phyloP scores from a whole-genome alignment of 441 rosid genomes.

The Geranium incanum region DNA sequence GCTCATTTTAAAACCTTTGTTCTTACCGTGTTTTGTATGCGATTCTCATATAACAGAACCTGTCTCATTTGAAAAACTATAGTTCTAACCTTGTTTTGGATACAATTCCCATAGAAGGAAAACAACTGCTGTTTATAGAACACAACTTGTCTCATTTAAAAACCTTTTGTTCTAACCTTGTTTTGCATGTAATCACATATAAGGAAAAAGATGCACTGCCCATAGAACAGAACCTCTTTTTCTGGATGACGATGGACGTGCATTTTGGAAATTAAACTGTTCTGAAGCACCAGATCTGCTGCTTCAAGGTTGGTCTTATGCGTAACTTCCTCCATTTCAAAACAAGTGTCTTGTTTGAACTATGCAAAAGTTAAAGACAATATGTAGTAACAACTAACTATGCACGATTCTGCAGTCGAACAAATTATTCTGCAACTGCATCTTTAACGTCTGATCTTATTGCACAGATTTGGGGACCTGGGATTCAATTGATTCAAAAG shows the following conservation, averaged over 20 bases:
- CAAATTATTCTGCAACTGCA: background rate
- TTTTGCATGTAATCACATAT: slow-evolving; percentile 24
- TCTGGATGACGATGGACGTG: slow-evolving; percentile 28
- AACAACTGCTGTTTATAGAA: too few relatives aligned
- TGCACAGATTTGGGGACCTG: slow-evolving; percentile 40
- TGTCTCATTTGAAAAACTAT: too few relatives aligned
- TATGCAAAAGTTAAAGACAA: slow-evolving; percentile 7
- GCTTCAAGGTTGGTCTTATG: slow-evolving; percentile 56
- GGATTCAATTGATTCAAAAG: slow-evolving; percentile 24
- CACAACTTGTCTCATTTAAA: background rate
- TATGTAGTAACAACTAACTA: background rate
- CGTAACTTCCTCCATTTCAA: too few relatives aligned
- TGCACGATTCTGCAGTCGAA: background rate
- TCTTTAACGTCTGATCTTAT: background rate
- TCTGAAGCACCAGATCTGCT: slow-evolving; percentile 35
- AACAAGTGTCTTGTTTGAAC: background rate
- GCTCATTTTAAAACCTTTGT: too few relatives aligned
- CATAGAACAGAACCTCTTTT: slow-evolving; percentile 53
- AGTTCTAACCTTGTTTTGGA: too few relatives aligned
- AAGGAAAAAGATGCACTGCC: slow-evolving; percentile 44
- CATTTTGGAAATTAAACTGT: slow-evolving; percentile 57
- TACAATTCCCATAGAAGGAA: too few relatives aligned
- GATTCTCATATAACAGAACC: too few relatives aligned
- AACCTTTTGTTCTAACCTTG: slow-evolving; percentile 1
- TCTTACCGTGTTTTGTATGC: too few relatives aligned